A percentile compares a stretch with the other conserved stretches of the same genome.
Evolutionary conservation across 2,329 filamentous ascomycete genomes (phyloP).

Genomic region (Drechslerella stenobrocha): DNA sequence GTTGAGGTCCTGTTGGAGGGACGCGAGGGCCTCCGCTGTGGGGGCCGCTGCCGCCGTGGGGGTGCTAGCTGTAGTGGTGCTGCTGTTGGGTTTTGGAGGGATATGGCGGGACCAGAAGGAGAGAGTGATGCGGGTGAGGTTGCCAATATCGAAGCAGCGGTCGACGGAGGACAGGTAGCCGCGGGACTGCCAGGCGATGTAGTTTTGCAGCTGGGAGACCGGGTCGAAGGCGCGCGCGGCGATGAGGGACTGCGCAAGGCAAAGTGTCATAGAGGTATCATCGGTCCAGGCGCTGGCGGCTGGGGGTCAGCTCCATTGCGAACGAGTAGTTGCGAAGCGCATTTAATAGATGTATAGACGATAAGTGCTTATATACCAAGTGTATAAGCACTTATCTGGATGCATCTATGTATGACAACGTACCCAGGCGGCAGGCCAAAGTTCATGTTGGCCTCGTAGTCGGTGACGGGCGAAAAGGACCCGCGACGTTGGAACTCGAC

Average conservation of each 20-base stretch:
- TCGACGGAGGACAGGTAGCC: conserved; percentile 56
- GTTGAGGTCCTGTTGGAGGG: conserved; percentile 12
- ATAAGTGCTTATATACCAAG: too few species aligned
- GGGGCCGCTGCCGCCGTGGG: conserved; percentile 1
- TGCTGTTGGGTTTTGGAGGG: conserved; percentile 6
- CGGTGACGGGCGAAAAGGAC: conserved; percentile 55
- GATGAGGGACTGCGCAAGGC: conserved; percentile 56
- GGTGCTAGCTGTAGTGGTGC: conserved; percentile 6
- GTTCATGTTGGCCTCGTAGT: conserved; percentile 54
- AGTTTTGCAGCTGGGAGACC: conserved; percentile 54
- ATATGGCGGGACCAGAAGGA: conserved; percentile 53
- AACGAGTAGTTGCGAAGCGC: too few species aligned
- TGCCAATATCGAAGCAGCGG: conserved; percentile 57
- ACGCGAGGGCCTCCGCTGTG: conserved; percentile 49
- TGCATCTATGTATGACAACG: conserved; percentile 20
- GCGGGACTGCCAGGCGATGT: conserved; percentile 55
- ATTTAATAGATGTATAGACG: too few species aligned
- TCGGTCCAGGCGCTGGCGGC: conserved; percentile 55
- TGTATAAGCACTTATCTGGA: too few species aligned
- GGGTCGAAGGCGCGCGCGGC: conserved; percentile 54
- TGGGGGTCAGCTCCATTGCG: conserved; percentile 9
- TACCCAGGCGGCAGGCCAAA: conserved; percentile 56
- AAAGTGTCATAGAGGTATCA: conserved; percentile 58
- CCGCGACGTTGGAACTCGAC: conserved; percentile 56
- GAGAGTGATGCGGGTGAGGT: conserved; percentile 54